Conservation (phyloP, 495 filamentous ascomycete genomes). For the Aspergillus steynii region DNA sequence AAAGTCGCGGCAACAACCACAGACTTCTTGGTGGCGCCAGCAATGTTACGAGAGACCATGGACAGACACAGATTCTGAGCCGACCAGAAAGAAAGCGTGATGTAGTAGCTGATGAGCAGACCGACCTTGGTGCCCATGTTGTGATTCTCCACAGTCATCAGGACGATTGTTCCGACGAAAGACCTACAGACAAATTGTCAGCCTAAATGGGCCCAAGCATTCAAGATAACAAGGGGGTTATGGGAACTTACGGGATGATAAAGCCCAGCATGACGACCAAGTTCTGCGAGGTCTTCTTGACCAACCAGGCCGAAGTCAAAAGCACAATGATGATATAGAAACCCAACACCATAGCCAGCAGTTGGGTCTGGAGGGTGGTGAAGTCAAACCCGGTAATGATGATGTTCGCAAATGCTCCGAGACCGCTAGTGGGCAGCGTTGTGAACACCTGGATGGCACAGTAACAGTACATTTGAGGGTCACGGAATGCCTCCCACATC, state of each 20-base stretch:
- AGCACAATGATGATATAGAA: conserved; percentile 70
- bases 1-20: conserved; percentile 48
- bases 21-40: conserved; percentile 68
- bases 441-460: conserved; percentile 62
- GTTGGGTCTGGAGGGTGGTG: conserved; percentile 41
- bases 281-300: conserved; percentile 64
- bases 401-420: conserved; percentile 67
- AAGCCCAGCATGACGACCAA: conserved; percentile 62
- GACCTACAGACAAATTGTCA: conserved; percentile 23
- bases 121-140: conserved; percentile 51
- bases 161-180: conserved; percentile 62
- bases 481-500: conserved; percentile 43
- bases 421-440: conserved; percentile 65
- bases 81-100: conserved; percentile 57
- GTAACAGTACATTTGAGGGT: conserved; percentile 49
- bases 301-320: conserved; percentile 61
- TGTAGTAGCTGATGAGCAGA: conserved; percentile 61
- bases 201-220: background rate
- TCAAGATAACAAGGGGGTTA: background rate
- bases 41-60: conserved; percentile 64
- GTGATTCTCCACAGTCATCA: conserved; percentile 59
- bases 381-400: conserved; percentile 51
- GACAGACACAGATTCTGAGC: conserved; percentile 60
- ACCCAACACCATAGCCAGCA: conserved; percentile 67
- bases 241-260: conserved; percentile 57